These are phyloP conservation scores for Setaria viridis DNA, from an alignment of 202 grass and related monocot species.

Conservation along the genomic window DNA sequence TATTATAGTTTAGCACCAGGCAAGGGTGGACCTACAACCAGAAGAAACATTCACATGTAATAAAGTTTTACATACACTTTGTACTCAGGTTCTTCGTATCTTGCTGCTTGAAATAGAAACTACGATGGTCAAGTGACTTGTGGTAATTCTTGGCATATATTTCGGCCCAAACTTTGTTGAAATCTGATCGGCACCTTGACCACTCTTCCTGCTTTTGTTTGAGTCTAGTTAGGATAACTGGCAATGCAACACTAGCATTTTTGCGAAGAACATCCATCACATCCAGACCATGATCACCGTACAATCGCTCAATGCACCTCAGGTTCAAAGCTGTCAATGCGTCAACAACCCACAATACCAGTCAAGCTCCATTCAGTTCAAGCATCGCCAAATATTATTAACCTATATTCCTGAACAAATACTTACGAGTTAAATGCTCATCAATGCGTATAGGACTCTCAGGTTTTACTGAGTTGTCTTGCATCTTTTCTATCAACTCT, in stretches of 20 bases:
- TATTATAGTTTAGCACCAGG: conserved; percentile 35
- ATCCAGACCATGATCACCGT: conserved; percentile 96
- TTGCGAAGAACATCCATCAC: conserved; percentile 91
- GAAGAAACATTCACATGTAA: conserved; percentile 36
- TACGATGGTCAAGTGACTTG: conserved; percentile 97
- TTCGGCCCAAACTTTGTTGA: conserved; percentile 98
- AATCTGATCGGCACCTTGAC: conserved; percentile 87
- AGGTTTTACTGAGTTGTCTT: conserved; percentile 76
- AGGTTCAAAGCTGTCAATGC: conserved; percentile 73
- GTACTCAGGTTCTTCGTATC: conserved; percentile 93
- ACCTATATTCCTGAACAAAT: conserved; percentile 8
- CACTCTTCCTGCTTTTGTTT: conserved; percentile 98
- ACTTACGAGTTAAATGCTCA: conserved; percentile 87
- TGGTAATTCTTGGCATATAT: conserved; percentile 99
- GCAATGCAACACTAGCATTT: conserved; percentile 83
- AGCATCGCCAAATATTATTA: conserved; percentile 25
- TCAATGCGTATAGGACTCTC: conserved; percentile 77
- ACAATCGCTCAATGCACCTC: conserved; percentile 89
- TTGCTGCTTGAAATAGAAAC: conserved; percentile 99
- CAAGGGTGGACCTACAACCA: conserved; percentile 43
- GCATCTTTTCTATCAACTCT: conserved; percentile 90
- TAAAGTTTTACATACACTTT: conserved; percentile 66
- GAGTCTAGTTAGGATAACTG: conserved; percentile 83
- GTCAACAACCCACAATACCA: conserved; percentile 37
- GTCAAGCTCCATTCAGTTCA: conserved; percentile 39